Percentiles rank a stretch among this genome's conserved stretches.
phyloP scores from a whole-genome alignment of 2,329 filamentous ascomycete genomes.

The Aspergillus pseudotamarii region DNA sequence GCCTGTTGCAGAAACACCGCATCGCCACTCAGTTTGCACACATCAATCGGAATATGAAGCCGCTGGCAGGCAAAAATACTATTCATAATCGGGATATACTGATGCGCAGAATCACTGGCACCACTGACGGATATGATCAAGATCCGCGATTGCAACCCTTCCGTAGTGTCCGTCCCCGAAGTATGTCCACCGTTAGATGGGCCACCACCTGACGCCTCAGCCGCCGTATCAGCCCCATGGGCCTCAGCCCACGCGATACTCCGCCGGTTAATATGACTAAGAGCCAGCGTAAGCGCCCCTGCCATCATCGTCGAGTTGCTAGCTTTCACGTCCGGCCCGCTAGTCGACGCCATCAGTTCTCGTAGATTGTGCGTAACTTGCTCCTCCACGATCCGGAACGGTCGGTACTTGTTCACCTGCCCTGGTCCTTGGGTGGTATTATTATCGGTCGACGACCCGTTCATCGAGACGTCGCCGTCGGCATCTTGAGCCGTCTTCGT shows the following conservation, averaged over 20 bases:
- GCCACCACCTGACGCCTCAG: conserved; percentile 41
- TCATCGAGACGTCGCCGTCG: conserved; percentile 63
- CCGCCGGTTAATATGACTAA: conserved; percentile 87
- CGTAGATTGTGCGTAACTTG: conserved; percentile 75
- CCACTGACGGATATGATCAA: conserved; percentile 88
- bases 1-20: conserved; percentile 96
- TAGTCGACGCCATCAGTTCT: conserved; percentile 71
- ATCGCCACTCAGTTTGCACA: conserved; percentile 79
- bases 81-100: conserved; percentile 99
- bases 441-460: conserved; percentile 35
- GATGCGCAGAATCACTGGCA: conserved; percentile 79
- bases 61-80: conserved; percentile 93
- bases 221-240: conserved; percentile 48
- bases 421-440: conserved; percentile 11
- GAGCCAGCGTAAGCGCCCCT: conserved; percentile 84
- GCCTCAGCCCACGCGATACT: conserved; percentile 66
- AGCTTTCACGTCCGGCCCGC: conserved; percentile 57
- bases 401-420: conserved; percentile 86
- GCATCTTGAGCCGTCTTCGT: conserved; percentile 16
- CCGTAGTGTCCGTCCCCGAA: conserved; percentile 30
- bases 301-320: conserved; percentile 84
- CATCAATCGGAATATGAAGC: conserved; percentile 86
- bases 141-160: conserved; percentile 74
- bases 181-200: conserved; percentile 27
- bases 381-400: conserved; percentile 84